Percentiles rank a stretch among this genome's conserved stretches.
Conservation (phyloP, 305 asterid genomes). For the Fraxinus platypoda region DNA sequence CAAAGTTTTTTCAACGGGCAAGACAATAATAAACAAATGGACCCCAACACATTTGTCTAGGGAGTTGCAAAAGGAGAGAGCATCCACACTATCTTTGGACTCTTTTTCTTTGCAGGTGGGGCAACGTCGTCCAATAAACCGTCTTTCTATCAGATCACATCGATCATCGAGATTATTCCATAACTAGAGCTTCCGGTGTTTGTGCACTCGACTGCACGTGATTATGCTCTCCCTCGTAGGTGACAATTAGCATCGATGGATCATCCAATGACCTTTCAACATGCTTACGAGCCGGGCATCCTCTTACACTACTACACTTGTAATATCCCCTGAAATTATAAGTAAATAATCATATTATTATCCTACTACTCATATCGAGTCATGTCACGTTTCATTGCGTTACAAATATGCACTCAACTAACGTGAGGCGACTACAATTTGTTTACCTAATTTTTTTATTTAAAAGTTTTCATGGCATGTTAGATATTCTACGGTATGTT, state of each 20-base stretch:
- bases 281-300: conserved; percentile 95
- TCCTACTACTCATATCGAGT: not conserved
- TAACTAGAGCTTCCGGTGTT: conserved; percentile 54
- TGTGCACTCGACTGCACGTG: conserved; percentile 60
- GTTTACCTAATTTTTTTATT: not conserved
- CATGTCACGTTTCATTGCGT: not conserved
- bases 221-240: conserved; percentile 88
- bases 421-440: not conserved
- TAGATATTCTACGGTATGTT: no score
- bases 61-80: conserved; percentile 31
- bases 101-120: not conserved
- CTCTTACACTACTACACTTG: conserved; percentile 90
- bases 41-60: conserved; percentile 27
- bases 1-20: conserved; percentile 41
- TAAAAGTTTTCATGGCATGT: not conserved
- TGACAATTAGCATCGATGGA: conserved; percentile 74
- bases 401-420: not conserved
- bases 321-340: conserved; percentile 71
- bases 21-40: conserved; percentile 34
- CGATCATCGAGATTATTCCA: conserved; percentile 62
- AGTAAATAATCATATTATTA: not conserved
- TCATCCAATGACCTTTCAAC: conserved; percentile 92
- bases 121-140: conserved; percentile 20
- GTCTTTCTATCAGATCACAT: not conserved
- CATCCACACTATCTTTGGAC: not conserved